phyloP scores from a whole-genome alignment of 192 early-diverging fungal genomes.

The Bifiguratus adelaidae region DNA sequence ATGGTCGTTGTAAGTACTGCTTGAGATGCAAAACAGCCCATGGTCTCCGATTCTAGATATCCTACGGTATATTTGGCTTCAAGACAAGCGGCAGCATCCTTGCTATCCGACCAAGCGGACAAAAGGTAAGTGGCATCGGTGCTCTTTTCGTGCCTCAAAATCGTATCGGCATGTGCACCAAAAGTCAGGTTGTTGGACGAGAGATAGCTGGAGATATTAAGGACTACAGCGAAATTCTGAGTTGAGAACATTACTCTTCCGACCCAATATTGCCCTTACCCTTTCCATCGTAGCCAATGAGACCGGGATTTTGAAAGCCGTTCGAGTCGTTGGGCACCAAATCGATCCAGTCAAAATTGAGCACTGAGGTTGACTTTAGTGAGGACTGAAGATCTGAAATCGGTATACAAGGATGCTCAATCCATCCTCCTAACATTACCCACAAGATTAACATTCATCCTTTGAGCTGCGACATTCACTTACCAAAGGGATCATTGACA shows the following conservation, averaged over 20 bases:
- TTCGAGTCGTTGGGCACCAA: conserved; percentile 3
- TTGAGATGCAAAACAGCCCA: conserved; percentile 1
- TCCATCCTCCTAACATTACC: conserved; percentile 6
- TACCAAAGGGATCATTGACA: conserved; percentile 9
- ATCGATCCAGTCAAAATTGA: conserved; percentile 21
- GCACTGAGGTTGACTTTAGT: not conserved
- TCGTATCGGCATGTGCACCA: not conserved
- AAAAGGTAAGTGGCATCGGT: conserved; percentile 1
- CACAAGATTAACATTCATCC: not conserved
- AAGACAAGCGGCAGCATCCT: not conserved
- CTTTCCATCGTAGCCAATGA: not conserved
- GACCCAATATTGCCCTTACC: not conserved
- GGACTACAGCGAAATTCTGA: not conserved
- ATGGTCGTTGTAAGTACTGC: conserved; percentile 14
- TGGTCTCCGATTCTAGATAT: not conserved
- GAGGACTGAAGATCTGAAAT: conserved; percentile 2
- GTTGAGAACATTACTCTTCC: not conserved
- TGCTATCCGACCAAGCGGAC: not conserved
- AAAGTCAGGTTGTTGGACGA: not conserved
- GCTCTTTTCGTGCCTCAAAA: not conserved
- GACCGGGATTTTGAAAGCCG: not conserved
- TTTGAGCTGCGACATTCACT: not conserved
- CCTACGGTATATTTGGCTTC: not conserved
- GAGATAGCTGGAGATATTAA: not conserved
- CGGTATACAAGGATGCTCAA: conserved; percentile 9